These are phyloP conservation scores for Colletotrichum musae DNA, from an alignment of 2,329 filamentous ascomycete species.

Conservation along the genomic window DNA sequence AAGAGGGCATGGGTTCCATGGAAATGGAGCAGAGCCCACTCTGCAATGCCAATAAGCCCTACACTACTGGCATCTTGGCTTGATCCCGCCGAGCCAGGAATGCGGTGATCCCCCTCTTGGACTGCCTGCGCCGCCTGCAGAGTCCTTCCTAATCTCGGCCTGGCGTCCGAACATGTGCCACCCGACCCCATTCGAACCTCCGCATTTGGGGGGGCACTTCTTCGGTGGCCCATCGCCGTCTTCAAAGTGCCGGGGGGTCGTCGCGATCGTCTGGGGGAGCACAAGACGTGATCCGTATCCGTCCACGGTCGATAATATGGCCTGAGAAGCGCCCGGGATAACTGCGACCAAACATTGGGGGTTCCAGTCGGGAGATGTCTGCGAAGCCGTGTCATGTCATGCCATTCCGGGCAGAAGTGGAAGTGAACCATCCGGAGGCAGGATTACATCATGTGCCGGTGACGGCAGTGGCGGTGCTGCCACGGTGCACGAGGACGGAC, in stretches of 20 bases:
- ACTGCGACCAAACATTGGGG: slow-evolving; percentile 22
- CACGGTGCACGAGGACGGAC: slow-evolving; percentile 16
- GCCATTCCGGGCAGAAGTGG: slow-evolving; percentile 1
- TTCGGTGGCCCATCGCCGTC: slow-evolving; percentile 22
- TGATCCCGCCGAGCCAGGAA: slow-evolving; percentile 29
- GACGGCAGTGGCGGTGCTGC: neutral
- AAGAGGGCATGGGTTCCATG: slow-evolving; percentile 35
- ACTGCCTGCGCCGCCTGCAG: slow-evolving; percentile 29
- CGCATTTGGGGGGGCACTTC: slow-evolving; percentile 21
- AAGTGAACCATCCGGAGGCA: neutral
- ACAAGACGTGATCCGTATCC: neutral
- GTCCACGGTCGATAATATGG: slow-evolving; percentile 8
- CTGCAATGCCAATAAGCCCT: slow-evolving; percentile 18
- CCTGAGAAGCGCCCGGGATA: slow-evolving; percentile 10
- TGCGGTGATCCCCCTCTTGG: slow-evolving; percentile 31
- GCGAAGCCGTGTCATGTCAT: neutral
- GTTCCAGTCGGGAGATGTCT: slow-evolving; percentile 2
- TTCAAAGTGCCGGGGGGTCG: slow-evolving; percentile 21
- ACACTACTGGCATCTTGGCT: slow-evolving; percentile 30
- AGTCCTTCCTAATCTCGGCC: slow-evolving; percentile 34
- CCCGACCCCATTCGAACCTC: slow-evolving; percentile 35
- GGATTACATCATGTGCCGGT: neutral
- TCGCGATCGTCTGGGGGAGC: slow-evolving; percentile 23
- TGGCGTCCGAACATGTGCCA: slow-evolving; percentile 35
- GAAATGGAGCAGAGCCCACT: slow-evolving; percentile 33